These are phyloP conservation scores for Chrysoporthe cubensis DNA, from an alignment of 2,329 filamentous ascomycete genomes.

Conservation along the genomic window DNA sequence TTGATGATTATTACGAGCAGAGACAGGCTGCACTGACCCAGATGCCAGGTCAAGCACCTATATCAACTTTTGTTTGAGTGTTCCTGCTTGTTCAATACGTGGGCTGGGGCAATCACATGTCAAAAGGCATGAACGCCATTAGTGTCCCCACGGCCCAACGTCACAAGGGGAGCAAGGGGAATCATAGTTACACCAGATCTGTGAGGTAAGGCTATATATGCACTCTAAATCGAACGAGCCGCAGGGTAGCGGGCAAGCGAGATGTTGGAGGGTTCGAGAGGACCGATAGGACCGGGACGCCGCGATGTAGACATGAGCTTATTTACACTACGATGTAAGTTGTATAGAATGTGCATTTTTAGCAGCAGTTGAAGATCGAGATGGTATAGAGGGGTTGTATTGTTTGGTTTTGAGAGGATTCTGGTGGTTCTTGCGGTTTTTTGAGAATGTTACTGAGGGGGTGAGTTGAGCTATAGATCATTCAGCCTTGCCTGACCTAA, in stretches of 20 bases:
- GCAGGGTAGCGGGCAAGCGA: not conserved
- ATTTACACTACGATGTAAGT: no score
- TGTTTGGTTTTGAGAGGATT: not conserved
- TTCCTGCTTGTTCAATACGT: not conserved
- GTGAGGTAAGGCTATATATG: not conserved
- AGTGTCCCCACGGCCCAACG: not conserved
- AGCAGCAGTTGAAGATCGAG: no score
- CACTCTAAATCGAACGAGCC: not conserved
- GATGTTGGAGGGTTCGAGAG: not conserved
- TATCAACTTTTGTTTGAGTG: not conserved
- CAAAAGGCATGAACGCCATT: not conserved
- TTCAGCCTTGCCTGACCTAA: no score
- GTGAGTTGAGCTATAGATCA: no score
- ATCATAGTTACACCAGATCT: not conserved
- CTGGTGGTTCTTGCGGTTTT: not conserved
- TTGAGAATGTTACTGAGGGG: not conserved
- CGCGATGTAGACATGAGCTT: not conserved
- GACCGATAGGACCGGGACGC: not conserved
- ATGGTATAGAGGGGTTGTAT: no score
- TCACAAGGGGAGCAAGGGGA: no score
- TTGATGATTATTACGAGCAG: not conserved
- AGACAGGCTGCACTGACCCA: not conserved
- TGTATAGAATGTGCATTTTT: no score
- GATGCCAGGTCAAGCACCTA: not conserved
- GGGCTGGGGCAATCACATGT: not conserved